Evolutionary conservation across 129 eudicot species (phyloP).

Genomic region (Smallanthus sonchifolius): DNA sequence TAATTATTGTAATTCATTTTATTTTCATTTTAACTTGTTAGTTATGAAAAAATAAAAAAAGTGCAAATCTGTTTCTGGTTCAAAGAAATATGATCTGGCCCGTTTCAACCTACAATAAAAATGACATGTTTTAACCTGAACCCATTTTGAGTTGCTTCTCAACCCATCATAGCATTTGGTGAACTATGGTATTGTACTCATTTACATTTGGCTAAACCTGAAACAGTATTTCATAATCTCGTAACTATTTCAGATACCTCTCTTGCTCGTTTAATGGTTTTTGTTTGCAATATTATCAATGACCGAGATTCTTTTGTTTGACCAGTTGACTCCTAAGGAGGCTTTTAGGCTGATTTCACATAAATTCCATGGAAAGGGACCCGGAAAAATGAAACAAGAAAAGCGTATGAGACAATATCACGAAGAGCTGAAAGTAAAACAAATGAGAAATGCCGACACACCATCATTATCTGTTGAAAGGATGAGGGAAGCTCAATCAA

Average conservation of each 20-base stretch:
- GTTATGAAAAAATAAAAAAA: neutral
- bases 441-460: constrained; percentile 86
- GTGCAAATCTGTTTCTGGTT: neutral
- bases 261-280: neutral
- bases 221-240: neutral
- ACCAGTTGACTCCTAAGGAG: constrained; percentile 93
- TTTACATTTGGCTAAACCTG: neutral
- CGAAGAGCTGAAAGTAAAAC: constrained; percentile 82
- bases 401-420: constrained; percentile 84
- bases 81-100: neutral
- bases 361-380: constrained; percentile 92
- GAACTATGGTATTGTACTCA: neutral
- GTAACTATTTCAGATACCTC: neutral
- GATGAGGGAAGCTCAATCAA: constrained; percentile 93
- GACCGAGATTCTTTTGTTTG: constrained; percentile 13
- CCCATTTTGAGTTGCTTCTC: neutral
- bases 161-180: neutral
- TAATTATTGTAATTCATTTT: neutral
- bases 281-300: neutral
- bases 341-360: constrained; percentile 85
- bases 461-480: constrained; percentile 84
- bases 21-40: neutral
- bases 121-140: neutral
- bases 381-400: constrained; percentile 94
- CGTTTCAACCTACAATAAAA: neutral